These are phyloP conservation scores for Paramecium caudatum DNA, from an alignment of 73 alveolate genomes.

Conservation along the genomic window DNA sequence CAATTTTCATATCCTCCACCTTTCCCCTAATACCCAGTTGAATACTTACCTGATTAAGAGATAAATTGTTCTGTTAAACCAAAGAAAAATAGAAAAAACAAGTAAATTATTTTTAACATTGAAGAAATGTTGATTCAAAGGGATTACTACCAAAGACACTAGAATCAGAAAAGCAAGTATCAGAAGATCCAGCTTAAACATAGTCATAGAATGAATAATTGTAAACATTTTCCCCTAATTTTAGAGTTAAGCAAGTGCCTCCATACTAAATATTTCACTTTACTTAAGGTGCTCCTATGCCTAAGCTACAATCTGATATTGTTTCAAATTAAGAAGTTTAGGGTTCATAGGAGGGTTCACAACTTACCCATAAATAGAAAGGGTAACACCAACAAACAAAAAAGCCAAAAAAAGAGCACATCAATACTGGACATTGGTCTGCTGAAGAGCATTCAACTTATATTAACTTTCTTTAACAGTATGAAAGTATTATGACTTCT, in stretches of 20 bases:
- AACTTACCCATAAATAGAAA: neutral
- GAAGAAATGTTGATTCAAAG: conserved; percentile 14
- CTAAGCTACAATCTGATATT: conserved; percentile 43
- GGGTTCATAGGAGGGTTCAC: conserved; percentile 51
- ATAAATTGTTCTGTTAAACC: neutral
- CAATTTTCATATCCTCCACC: conserved; percentile 23
- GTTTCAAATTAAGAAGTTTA: conserved; percentile 42
- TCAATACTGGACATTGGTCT: conserved; percentile 67
- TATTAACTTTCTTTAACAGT: conserved; percentile 44
- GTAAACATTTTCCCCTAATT: neutral
- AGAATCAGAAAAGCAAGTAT: neutral
- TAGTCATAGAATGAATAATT: neutral
- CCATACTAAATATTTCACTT: conserved; percentile 21
- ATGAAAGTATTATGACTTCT: conserved; percentile 65
- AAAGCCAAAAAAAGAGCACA: conserved; percentile 63
- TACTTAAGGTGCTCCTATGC: conserved; percentile 34
- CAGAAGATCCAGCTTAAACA: conserved; percentile 18
- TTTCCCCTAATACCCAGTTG: conserved; percentile 7
- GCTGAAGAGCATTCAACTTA: conserved; percentile 57
- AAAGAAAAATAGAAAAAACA: neutral
- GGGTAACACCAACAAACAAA: conserved; percentile 29
- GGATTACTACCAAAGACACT: conserved; percentile 62
- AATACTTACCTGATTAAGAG: conserved; percentile 1
- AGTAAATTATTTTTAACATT: neutral
- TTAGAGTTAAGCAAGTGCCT: neutral